Base-by-base conservation (phyloP, 768 basidiomycete genomes). In the Crassisporium funariophilum region DNA sequence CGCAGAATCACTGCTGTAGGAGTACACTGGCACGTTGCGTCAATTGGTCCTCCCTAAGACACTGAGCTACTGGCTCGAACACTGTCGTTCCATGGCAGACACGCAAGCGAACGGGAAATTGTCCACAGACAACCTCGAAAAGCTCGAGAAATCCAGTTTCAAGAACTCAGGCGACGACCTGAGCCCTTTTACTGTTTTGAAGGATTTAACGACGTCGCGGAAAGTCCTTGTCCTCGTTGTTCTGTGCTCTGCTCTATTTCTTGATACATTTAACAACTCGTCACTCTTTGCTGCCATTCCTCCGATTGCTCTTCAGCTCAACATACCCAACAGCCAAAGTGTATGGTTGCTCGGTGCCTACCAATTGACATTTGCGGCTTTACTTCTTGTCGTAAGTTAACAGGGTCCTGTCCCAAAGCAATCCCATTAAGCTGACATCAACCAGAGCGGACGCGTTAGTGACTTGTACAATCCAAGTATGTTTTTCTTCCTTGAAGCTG, bases 201-300 rank as follows among this genome's bases (percentile, higher is more conserved):
- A 52, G 36, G 29, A 47, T 27, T 36, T 52, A 16, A 36, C 51
- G 10, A 52, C 43, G 25, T 22, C 23, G n/a, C 41, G 46, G 35
- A 55, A 55, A 43, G 27, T 46, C 12, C 22, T 37, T 1, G 40
- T 77, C 12, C 58, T 78, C 1, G 21, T 53, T 9, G 47, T 73
- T 9, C 67, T 76, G 27, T 76, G 72, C 50, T 59, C 67, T 15
- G 69, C 74, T 11, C 65, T 72, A 37, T 75, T 73, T 50, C 55
- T 76, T 42, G 77, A 78, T 24, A 56, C 69, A 10, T 71, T 78
- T 59, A 72, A 69, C 52, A 72, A 70, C 47, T 65, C 70, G n/a
- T 62, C 71, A 20, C 60, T 73, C 16, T 67, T 72, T 36, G 58
- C 71, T 5, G 71, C 67, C 10, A 65, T 76, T 35, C 72, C 73